phyloP scores from a whole-genome alignment of 306 rosid genomes.

The Prunus armeniaca region DNA sequence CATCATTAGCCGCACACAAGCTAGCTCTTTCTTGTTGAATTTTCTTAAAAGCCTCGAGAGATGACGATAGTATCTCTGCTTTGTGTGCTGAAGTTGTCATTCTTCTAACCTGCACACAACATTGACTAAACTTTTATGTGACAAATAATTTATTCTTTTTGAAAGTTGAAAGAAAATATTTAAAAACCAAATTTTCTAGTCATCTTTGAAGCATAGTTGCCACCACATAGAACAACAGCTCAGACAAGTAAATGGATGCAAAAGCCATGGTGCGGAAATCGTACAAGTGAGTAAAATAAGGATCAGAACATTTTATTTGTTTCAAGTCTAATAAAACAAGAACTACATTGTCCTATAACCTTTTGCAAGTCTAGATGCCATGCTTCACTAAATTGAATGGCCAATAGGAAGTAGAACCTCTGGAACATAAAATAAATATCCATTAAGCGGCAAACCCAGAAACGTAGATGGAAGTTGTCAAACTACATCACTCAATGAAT shows the following conservation, averaged over 20 bases:
- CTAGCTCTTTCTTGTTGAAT: conserved; percentile 84
- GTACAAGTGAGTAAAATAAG: background rate
- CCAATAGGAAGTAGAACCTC: background rate
- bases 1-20: conserved; percentile 40
- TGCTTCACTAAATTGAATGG: background rate
- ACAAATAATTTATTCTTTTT: background rate
- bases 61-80: conserved; percentile 96
- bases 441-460: background rate
- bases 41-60: conserved; percentile 94
- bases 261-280: background rate
- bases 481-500: background rate
- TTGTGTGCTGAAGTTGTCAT: conserved; percentile 95
- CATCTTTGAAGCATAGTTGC: background rate
- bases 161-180: background rate
- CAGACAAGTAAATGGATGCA: background rate
- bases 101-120: conserved; percentile 78
- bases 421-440: background rate
- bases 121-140: conserved; percentile 20
- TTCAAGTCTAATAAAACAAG: background rate
- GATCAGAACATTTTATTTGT: background rate
- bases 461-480: background rate
- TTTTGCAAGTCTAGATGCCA: background rate
- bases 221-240: background rate
- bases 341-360: background rate
- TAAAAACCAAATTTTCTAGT: background rate